Conservation (phyloP, 441 rosid genomes). For the Breynia disticha region DNA sequence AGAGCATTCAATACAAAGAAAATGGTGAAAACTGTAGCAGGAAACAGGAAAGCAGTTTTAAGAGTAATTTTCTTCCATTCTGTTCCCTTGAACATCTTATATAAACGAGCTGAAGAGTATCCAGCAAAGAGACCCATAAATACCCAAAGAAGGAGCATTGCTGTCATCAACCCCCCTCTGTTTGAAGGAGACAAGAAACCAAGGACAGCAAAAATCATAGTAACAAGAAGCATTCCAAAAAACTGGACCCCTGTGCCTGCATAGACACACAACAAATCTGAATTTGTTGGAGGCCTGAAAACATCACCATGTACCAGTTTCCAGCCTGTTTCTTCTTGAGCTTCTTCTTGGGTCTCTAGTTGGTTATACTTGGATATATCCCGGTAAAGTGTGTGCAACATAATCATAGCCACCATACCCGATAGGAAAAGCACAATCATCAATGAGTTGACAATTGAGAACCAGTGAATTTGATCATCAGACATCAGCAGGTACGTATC, state of each 20-base stretch:
- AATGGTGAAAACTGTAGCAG: slow-evolving; percentile 44
- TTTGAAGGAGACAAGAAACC: slow-evolving; percentile 95
- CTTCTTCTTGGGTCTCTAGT: slow-evolving; percentile 90
- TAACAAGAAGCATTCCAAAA: slow-evolving; percentile 79
- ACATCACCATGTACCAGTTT: slow-evolving; percentile 90
- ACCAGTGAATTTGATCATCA: slow-evolving; percentile 96
- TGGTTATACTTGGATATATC: slow-evolving; percentile 95
- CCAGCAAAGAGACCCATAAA: slow-evolving; percentile 93
- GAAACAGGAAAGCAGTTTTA: slow-evolving; percentile 73
- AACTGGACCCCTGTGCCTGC: slow-evolving; percentile 97
- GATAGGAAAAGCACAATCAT: slow-evolving; percentile 96
- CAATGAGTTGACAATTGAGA: slow-evolving; percentile 81
- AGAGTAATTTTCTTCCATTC: slow-evolving; percentile 84
- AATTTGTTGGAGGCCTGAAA: slow-evolving; percentile 67
- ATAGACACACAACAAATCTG: slow-evolving; percentile 76
- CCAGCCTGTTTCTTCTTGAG: slow-evolving; percentile 92
- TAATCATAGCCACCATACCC: slow-evolving; percentile 97
- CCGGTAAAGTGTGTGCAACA: slow-evolving; percentile 81
- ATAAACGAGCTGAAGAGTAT: slow-evolving; percentile 64
- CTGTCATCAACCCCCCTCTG: slow-evolving; percentile 83
- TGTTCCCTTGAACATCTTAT: slow-evolving; percentile 71
- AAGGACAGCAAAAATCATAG: slow-evolving; percentile 79
- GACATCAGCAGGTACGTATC: slow-evolving; percentile 90
- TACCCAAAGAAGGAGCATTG: slow-evolving; percentile 88
- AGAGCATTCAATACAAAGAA: slow-evolving; percentile 83